Evolutionary conservation across 2,329 filamentous ascomycete species (phyloP).

Genomic region (Paracoccidioides brasiliensis): DNA sequence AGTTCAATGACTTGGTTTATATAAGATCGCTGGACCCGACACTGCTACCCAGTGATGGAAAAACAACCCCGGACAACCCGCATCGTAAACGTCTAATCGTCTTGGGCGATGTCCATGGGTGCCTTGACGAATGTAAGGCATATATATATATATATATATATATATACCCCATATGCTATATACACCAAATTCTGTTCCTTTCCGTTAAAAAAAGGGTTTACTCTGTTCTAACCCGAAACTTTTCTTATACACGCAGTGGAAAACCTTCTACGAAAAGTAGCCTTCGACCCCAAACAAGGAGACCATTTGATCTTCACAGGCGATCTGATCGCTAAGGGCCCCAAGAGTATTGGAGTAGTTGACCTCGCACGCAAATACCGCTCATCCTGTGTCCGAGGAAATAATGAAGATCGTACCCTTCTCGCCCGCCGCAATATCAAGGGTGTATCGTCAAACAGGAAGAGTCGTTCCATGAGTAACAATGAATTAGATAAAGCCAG

Average conservation of each 20-base stretch:
- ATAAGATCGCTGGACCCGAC: conserved; percentile 37
- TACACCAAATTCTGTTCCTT: neutral
- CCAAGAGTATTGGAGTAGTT: conserved; percentile 66
- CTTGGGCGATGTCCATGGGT: conserved; percentile 88
- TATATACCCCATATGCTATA: neutral
- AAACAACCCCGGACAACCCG: conserved; percentile 15
- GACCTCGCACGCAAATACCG: conserved; percentile 58
- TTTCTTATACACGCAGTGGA: conserved; percentile 24
- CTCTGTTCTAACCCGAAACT: conserved; percentile 3
- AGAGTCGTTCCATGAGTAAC: neutral
- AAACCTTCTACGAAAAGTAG: conserved; percentile 51
- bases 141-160: conserved; percentile 1
- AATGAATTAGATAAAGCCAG: conserved; percentile 12
- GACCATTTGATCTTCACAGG: conserved; percentile 69
- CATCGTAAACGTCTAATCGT: conserved; percentile 54
- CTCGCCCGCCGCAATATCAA: conserved; percentile 42
- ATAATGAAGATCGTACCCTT: conserved; percentile 83
- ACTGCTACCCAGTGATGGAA: conserved; percentile 31
- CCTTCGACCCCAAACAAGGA: conserved; percentile 42
- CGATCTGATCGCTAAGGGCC: conserved; percentile 76
- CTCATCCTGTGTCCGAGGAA: conserved; percentile 76
- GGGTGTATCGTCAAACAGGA: neutral
- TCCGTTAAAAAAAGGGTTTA: neutral
- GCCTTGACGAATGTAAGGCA: conserved; percentile 48
- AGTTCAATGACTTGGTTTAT: conserved; percentile 38